Evolutionary conservation across 108 stramenopile species (phyloP).

Genomic region (Nitzschia palea): DNA sequence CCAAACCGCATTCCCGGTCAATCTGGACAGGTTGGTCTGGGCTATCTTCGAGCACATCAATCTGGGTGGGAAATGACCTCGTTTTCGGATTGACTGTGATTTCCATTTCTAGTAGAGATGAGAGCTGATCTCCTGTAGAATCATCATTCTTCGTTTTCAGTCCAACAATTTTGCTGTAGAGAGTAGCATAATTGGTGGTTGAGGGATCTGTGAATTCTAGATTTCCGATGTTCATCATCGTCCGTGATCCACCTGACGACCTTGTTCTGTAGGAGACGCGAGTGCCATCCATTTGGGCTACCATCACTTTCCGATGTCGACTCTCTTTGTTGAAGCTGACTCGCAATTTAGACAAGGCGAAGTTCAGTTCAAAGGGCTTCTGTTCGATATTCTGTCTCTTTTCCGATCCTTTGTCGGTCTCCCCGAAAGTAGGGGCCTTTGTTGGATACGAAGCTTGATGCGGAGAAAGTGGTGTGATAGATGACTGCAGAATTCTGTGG

Average conservation of each 20-base stretch:
- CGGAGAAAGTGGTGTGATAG: not conserved
- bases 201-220: constrained; percentile 51
- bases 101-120: constrained; percentile 54
- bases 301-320: constrained; percentile 55
- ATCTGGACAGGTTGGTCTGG: constrained; percentile 21
- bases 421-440: not conserved
- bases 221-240: constrained; percentile 56
- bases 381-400: not conserved
- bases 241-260: constrained; percentile 47
- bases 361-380: constrained; percentile 38
- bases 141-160: constrained; percentile 37
- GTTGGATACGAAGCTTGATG: not conserved
- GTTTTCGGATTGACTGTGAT: constrained; percentile 35
- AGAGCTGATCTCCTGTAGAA: constrained; percentile 3
- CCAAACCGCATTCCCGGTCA: constrained; percentile 28
- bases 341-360: constrained; percentile 56
- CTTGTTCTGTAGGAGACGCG: constrained; percentile 37
- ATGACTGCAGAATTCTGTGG: not conserved
- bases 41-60: constrained; percentile 14
- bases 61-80: constrained; percentile 10
- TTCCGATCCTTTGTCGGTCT: not conserved
- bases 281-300: constrained; percentile 71
- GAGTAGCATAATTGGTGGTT: constrained; percentile 35
- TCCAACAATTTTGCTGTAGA: constrained; percentile 71
- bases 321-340: constrained; percentile 76